A percentile compares a stretch with the other conserved stretches of the same genome.
Evolutionary conservation across 352 stramenopile genomes (phyloP).

Genomic region (Thalassiosira hispida): DNA sequence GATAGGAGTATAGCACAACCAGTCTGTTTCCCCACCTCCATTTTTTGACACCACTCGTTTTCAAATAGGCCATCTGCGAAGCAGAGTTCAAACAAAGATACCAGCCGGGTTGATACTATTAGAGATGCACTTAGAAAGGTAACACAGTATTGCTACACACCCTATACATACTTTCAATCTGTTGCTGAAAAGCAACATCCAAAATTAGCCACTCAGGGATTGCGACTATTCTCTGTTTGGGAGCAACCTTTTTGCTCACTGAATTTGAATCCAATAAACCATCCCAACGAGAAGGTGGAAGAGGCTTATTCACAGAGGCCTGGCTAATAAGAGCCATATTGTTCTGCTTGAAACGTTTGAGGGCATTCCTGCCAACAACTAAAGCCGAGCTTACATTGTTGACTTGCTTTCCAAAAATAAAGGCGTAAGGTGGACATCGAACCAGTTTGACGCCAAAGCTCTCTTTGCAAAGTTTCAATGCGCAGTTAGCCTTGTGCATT

Average conservation of each 20-base stretch:
- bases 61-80: too few relatives aligned
- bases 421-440: conserved; percentile 6
- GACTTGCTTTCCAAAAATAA: conserved; percentile 16
- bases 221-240: neutral
- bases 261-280: neutral
- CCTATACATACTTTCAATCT: neutral
- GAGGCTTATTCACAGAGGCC: neutral
- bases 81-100: too few relatives aligned
- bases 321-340: neutral
- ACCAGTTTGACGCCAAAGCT: conserved; percentile 14
- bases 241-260: neutral
- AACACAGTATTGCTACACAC: too few relatives aligned
- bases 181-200: neutral
- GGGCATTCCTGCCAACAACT: conserved; percentile 1
- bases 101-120: too few relatives aligned
- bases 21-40: neutral
- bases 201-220: neutral
- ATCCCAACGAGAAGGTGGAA: neutral
- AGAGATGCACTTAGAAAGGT: too few relatives aligned
- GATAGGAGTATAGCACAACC: neutral
- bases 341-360: conserved; percentile 5
- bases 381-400: conserved; percentile 15
- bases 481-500: conserved; percentile 18
- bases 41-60: too few relatives aligned
- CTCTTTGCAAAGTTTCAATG: conserved; percentile 19